phyloP scores from a whole-genome alignment of 352 stramenopile species.

The Phytophthora sojae region DNA sequence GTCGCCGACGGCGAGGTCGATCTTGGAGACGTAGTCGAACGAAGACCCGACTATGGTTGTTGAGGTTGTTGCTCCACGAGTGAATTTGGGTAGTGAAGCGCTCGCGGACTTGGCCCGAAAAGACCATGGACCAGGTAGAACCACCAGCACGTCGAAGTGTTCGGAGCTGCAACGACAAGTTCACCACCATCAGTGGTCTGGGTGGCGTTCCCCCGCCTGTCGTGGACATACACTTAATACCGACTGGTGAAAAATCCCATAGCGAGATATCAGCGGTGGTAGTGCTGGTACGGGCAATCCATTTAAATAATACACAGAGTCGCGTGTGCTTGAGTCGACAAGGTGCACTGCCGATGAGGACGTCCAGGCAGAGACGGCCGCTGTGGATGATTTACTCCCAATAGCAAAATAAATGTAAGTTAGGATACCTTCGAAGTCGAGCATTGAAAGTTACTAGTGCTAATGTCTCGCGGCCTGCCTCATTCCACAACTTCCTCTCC shows the following conservation, averaged over 20 bases:
- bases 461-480: no score
- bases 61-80: not conserved
- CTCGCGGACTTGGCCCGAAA: not conserved
- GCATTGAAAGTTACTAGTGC: no score
- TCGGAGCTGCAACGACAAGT: not conserved
- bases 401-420: no score
- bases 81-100: not conserved
- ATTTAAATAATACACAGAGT: no score
- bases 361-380: not conserved
- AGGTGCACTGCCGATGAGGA: no score
- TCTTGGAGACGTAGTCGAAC: constrained; percentile 8
- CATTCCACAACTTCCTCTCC: no score
- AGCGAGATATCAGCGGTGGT: no score
- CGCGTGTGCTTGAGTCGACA: no score
- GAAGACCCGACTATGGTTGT: constrained; percentile 2
- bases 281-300: no score
- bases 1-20: constrained; percentile 7
- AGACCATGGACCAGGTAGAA: not conserved
- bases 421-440: no score
- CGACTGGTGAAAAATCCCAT: no score
- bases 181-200: not conserved
- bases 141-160: not conserved
- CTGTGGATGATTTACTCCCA: no score
- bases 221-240: not conserved
- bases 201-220: not conserved